These are phyloP conservation scores for Colletotrichum eremochloae DNA, from an alignment of 2,329 filamentous ascomycete genomes.

Conservation along the genomic window DNA sequence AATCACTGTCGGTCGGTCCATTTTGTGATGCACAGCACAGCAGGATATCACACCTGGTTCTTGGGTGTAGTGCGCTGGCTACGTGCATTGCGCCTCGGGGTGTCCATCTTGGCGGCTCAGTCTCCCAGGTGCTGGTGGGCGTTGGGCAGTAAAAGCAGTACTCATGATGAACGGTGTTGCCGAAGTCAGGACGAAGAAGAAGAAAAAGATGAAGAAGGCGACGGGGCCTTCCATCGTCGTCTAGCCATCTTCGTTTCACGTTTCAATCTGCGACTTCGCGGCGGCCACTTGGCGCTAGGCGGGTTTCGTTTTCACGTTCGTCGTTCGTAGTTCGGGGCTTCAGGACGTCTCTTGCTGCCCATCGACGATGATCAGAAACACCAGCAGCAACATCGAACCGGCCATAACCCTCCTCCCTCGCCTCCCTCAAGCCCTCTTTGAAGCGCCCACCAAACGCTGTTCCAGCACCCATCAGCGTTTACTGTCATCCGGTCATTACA, in stretches of 20 bases:
- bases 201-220: background rate
- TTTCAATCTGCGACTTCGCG: slow-evolving; percentile 37
- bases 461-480: background rate
- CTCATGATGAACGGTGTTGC: slow-evolving; percentile 15
- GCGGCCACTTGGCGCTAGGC: slow-evolving; percentile 12
- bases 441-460: background rate
- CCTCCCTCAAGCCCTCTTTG: background rate
- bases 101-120: background rate
- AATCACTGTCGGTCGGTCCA: slow-evolving; percentile 3
- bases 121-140: slow-evolving; percentile 8
- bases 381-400: background rate
- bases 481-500: slow-evolving; percentile 1
- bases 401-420: background rate
- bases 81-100: slow-evolving; percentile 25
- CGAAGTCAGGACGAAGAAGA: background rate
- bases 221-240: slow-evolving; percentile 3
- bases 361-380: background rate
- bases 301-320: slow-evolving; percentile 33
- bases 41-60: background rate
- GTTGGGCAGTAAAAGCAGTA: slow-evolving; percentile 7
- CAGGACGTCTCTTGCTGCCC: slow-evolving; percentile 1
- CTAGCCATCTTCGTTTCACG: slow-evolving; percentile 34
- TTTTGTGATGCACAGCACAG: slow-evolving; percentile 4
- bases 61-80: background rate
- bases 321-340: slow-evolving; percentile 8